A percentile compares a stretch with the other conserved stretches of the same genome.
These are phyloP conservation scores for Cymbidium sinense DNA, from an alignment of 106 monocot genomes.

Conservation along the genomic window DNA sequence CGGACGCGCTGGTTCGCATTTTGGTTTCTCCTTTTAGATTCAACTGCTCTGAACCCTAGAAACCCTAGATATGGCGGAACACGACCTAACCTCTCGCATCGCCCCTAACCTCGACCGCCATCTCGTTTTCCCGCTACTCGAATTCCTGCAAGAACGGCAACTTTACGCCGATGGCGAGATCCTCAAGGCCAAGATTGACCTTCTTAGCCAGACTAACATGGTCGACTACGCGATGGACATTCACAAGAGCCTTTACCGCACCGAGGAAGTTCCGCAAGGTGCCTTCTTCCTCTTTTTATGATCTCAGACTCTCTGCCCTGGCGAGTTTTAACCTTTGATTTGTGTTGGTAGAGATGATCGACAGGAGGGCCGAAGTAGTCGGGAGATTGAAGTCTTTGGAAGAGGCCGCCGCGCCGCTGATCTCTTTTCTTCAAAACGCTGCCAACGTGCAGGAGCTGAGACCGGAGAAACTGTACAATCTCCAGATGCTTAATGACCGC, in stretches of 20 bases:
- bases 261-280: slow-evolving; percentile 91
- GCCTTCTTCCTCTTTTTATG: not conserved
- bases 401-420: slow-evolving; percentile 73
- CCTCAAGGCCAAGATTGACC: slow-evolving; percentile 81
- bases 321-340: not conserved
- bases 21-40: too few relatives aligned
- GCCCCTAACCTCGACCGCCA: slow-evolving; percentile 81
- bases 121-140: slow-evolving; percentile 83
- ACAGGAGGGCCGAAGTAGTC: slow-evolving; percentile 72
- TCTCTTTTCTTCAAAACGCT: slow-evolving; percentile 71
- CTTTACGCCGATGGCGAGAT: slow-evolving; percentile 79
- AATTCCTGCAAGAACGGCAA: slow-evolving; percentile 85
- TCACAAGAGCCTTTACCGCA: slow-evolving; percentile 76
- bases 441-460: slow-evolving; percentile 69
- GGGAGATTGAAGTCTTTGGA: slow-evolving; percentile 69
- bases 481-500: slow-evolving; percentile 81
- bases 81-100: slow-evolving; percentile 73
- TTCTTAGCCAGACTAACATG: slow-evolving; percentile 88
- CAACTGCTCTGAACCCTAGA: too few relatives aligned
- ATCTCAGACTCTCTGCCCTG: not conserved
- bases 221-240: slow-evolving; percentile 99
- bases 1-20: too few relatives aligned
- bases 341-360: slow-evolving; percentile 56
- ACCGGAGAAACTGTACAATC: slow-evolving; percentile 81
- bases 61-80: slow-evolving; percentile 40